Base-by-base conservation (phyloP, 1,284 basidiomycete genomes). In the Cystobasidium sp. region DNA sequence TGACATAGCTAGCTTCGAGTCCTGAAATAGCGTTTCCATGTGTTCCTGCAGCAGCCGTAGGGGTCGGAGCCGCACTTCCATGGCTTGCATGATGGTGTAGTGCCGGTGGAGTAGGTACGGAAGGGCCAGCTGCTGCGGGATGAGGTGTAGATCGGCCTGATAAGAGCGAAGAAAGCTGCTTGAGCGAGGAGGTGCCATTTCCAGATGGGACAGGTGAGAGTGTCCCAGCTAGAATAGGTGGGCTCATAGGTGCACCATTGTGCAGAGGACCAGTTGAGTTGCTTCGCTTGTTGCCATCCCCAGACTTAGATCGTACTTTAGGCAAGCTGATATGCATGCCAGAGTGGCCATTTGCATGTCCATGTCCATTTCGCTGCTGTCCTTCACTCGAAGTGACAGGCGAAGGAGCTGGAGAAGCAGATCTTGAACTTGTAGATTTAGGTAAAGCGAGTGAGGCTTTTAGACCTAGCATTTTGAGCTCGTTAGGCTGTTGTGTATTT, bases 1-100 rank as follows among this genome's bases (percentile, higher is more conserved):
- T 76, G 56, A 80, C 78, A 75, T 79, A 78, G 52, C 74, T 76
- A 43, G 79, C 79, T 44, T 79, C 75, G 39, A 80, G 73, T 43
- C 53, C 51, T 9, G 24, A n/a, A 20, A 68, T 58, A 37, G 72
- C 64, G 8, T 68, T 52, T 22, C 64, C 61, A 53, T 51, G 31
- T 14, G 31, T 43, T 41, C 59, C 59, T 6, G 37, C 31, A 31
- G 22, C 55, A 31, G 47, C 51, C 0, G 24, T 37, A 39, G 52
- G 49, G 8, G 69, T 51, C 31, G 58, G 59, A 37, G 47, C 43
- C 9, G 69, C 51, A n/a, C 47, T 46, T 31, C n/a, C 51, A 22
- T 61, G 39, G 39, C 41, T 31, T 8, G 31, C 31, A 31, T 31
- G 31, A 31, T 31, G 31, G 31, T 31, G 31, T 31, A 31, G 31